phyloP scores from a whole-genome alignment of 2,329 filamentous ascomycete genomes.

The Whalleya microplaca region DNA sequence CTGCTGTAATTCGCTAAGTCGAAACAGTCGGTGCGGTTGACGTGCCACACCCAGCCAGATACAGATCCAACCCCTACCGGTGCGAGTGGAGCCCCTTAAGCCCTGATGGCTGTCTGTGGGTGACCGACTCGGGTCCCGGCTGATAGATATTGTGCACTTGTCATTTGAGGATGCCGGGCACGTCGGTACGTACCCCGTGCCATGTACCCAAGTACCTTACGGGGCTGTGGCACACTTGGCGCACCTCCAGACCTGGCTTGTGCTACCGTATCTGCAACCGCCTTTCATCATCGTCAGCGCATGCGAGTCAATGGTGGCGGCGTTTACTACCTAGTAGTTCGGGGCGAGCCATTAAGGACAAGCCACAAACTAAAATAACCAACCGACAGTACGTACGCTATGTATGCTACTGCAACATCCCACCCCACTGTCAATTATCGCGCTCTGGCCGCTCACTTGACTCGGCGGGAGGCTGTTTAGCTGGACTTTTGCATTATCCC shows the following conservation, averaged over 20 bases:
- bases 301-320: constrained; percentile 5
- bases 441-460: constrained; percentile 1
- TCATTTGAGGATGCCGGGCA: constrained; percentile 7
- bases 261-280: constrained; percentile 21
- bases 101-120: constrained; percentile 24
- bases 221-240: constrained; percentile 8
- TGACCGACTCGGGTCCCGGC: constrained; percentile 23
- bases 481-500: background rate
- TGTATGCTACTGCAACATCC: background rate
- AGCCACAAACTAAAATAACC: constrained; percentile 1
- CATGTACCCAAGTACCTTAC: no score
- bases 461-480: background rate
- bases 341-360: constrained; percentile 7
- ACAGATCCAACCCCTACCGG: constrained; percentile 31
- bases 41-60: constrained; percentile 32
- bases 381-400: background rate
- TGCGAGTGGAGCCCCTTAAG: constrained; percentile 24
- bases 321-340: constrained; percentile 5
- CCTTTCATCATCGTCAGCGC: constrained; percentile 16
- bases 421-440: background rate
- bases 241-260: constrained; percentile 27
- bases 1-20: constrained; percentile 31
- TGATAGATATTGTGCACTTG: constrained; percentile 4
- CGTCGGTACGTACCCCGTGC: constrained; percentile 14
- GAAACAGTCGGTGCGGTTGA: constrained; percentile 28